phyloP scores from a whole-genome alignment of 305 asterid species.

The Solanum hybrid region DNA sequence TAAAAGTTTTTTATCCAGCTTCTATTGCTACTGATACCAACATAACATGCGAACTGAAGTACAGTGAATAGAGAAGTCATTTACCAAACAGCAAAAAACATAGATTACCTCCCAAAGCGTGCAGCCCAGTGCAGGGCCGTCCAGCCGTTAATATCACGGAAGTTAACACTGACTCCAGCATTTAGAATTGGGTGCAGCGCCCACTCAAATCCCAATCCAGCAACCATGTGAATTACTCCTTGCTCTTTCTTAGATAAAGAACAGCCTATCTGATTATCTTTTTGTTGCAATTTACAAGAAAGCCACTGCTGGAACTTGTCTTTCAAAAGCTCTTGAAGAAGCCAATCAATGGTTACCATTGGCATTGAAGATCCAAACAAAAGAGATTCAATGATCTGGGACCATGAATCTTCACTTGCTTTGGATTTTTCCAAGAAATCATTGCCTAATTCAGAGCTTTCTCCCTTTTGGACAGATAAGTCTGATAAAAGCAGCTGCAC shows the following conservation, averaged over 20 bases:
- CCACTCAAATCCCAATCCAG: constrained; percentile 97
- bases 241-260: constrained; percentile 79
- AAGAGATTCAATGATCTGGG: constrained; percentile 53
- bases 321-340: constrained; percentile 76
- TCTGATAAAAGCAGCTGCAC: constrained; percentile 63
- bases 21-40: neutral
- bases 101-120: constrained; percentile 74
- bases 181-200: constrained; percentile 78
- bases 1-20: neutral
- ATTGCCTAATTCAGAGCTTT: constrained; percentile 30
- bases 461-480: constrained; percentile 25
- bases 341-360: constrained; percentile 61
- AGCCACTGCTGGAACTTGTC: constrained; percentile 81
- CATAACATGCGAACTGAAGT: neutral
- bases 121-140: constrained; percentile 99
- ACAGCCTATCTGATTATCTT: constrained; percentile 27
- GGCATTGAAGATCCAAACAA: constrained; percentile 52
- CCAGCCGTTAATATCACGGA: constrained; percentile 92
- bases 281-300: constrained; percentile 38
- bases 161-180: constrained; percentile 67
- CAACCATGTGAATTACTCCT: constrained; percentile 85
- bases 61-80: neutral
- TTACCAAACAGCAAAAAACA: neutral
- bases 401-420: constrained; percentile 59
- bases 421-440: constrained; percentile 38